Base-by-base conservation (phyloP, 2,329 filamentous ascomycete species). In the Lachnellula occidentalis region DNA sequence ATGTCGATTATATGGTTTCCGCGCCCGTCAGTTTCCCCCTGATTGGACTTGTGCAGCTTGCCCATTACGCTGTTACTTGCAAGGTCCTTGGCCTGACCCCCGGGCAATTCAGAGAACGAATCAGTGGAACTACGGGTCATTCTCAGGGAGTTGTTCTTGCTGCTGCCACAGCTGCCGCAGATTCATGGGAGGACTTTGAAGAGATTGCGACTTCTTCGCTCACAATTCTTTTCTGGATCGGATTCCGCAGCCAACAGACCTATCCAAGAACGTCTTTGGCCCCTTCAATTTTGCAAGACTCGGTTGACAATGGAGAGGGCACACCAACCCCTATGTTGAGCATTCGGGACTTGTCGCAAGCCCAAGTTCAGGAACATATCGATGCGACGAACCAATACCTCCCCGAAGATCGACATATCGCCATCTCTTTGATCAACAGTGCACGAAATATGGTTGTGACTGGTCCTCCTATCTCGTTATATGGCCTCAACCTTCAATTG, bases 211-310 rank as follows among this genome's bases (percentile, higher is more conserved):
- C 80, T 66, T 85, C 90, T 63, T 88, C 92, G 2, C 77, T 99
- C 60, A 94, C 89, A 31, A 90, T 96, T 67, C 86, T 99, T 31
- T 99, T 99, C 79, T 99, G 94, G 94, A 96, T 99, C 63, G 94
- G 95, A 70, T 86, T 92, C 58, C 87, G 94, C 67, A 96, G 92
- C 72, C 94, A 99, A 73, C 94, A 99, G 73, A 92, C 92, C 2
- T 99, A 96, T 74, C 95, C 94, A 39, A 85, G 89, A 64, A 99
- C 94, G 3, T 97, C 94, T 34, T 81, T 99, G 66, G 90, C 92
- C 3, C 95, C 94, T 0, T 88, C 84, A 45, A 90, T 92, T 68
- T 80, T 99, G 51, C 90, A 92, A 69, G 94, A 99, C 73, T 96
- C 94, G 1, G 81, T 90, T 62, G 92, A 96, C 69, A 86, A 94